These are phyloP conservation scores for Xerocomus amazonicus DNA, from an alignment of 1,284 basidiomycete genomes.

Conservation along the genomic window DNA sequence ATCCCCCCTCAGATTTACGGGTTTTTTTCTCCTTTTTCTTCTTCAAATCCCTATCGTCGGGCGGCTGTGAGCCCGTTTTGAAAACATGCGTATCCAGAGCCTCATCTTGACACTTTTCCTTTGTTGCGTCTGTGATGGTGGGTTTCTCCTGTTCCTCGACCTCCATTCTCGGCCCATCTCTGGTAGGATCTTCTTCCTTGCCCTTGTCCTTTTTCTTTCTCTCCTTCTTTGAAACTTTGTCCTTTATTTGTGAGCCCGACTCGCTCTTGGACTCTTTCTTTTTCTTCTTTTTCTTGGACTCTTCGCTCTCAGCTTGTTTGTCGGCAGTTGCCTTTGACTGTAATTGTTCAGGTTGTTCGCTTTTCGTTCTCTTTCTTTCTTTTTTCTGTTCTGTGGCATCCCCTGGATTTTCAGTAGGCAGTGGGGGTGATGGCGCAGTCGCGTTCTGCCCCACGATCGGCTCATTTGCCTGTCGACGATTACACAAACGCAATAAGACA, in stretches of 20 bases:
- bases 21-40: slow-evolving; percentile 9
- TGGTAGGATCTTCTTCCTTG: background rate
- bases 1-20: slow-evolving; percentile 5
- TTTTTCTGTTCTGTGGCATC: slow-evolving; percentile 30
- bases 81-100: background rate
- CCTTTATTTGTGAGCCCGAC: background rate
- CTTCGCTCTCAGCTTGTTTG: slow-evolving; percentile 11
- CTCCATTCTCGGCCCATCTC: background rate
- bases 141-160: slow-evolving; percentile 7
- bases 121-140: slow-evolving; percentile 22
- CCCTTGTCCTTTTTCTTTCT: slow-evolving; percentile 12
- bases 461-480: slow-evolving; percentile 5
- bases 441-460: background rate
- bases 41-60: slow-evolving; percentile 6
- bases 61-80: slow-evolving; percentile 1
- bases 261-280: slow-evolving; percentile 17
- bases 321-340: background rate
- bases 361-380: slow-evolving; percentile 24
- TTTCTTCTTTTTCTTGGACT: slow-evolving; percentile 25
- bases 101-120: slow-evolving; percentile 14
- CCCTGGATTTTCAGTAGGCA: background rate
- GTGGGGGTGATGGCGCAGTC: background rate
- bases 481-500: slow-evolving; percentile 9
- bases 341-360: background rate
- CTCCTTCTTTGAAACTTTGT: slow-evolving; percentile 1